Percentiles rank a stretch among this genome's conserved stretches.
Evolutionary conservation across 768 basidiomycete species (phyloP).

Genomic region (Exidia glandulosa): DNA sequence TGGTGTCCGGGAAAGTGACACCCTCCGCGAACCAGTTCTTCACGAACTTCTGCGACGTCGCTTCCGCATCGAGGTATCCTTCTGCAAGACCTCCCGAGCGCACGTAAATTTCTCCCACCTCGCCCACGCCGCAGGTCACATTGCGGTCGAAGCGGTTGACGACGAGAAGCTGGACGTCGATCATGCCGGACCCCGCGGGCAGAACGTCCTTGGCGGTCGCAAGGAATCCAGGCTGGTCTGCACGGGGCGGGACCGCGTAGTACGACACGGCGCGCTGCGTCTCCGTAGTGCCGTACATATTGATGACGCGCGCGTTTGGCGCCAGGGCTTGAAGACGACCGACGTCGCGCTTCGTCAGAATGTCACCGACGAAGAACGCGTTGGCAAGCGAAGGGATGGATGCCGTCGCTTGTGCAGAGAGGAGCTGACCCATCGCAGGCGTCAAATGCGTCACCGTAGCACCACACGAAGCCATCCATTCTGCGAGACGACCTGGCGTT

Average conservation of each 20-base stretch:
- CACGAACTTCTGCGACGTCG: slow-evolving; percentile 87
- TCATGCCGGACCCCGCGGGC: slow-evolving; percentile 95
- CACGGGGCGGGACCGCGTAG: slow-evolving; percentile 80
- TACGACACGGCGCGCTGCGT: slow-evolving; percentile 98
- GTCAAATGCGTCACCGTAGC: slow-evolving; percentile 97
- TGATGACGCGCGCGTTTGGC: slow-evolving; percentile 85
- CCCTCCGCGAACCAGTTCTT: slow-evolving; percentile 72
- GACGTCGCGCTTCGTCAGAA: slow-evolving; percentile 96
- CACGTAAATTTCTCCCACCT: slow-evolving; percentile 98
- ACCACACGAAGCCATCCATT: slow-evolving; percentile 92
- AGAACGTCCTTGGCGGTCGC: slow-evolving; percentile 94
- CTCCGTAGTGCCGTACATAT: slow-evolving; percentile 99
- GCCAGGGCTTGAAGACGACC: slow-evolving; percentile 88
- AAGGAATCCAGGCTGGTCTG: slow-evolving; percentile 80
- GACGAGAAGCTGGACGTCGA: slow-evolving; percentile 92
- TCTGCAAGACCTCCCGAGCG: slow-evolving; percentile 92
- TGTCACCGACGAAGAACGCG: slow-evolving; percentile 99
- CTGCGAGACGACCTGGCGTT: slow-evolving; percentile 88
- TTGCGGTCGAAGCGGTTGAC: slow-evolving; percentile 83
- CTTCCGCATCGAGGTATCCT: slow-evolving; percentile 78
- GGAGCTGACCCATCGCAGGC: slow-evolving; percentile 97
- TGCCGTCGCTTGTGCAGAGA: slow-evolving; percentile 73
- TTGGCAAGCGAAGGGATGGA: slow-evolving; percentile 79
- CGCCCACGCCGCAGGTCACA: slow-evolving; percentile 84
- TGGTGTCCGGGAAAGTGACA: slow-evolving; percentile 53